Base-by-base conservation (phyloP, 2,329 filamentous ascomycete genomes). In the Aspergillus clavatus region DNA sequence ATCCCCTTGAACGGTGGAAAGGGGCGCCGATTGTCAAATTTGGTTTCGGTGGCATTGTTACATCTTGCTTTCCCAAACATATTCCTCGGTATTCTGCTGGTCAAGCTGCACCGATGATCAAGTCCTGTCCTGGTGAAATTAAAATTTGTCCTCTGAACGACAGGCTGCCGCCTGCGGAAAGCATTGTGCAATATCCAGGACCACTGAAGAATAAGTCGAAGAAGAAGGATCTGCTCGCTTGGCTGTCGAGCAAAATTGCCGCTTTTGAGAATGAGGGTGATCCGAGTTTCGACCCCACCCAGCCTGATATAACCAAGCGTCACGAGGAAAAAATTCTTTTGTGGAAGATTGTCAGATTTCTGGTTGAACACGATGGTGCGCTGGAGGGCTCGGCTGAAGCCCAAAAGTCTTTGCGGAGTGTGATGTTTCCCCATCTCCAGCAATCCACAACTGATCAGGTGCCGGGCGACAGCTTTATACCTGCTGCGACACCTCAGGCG, bases 211-310 rank as follows among this genome's bases (percentile, higher is more conserved):
- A 83, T 31, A 97, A 96, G 63, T 82, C 84, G 1, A 97, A 95
- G 75, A 98, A 98, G 76, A 98, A 97, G 72, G 91, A 98, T 43
- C 80, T 89, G 0, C 57, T 90, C 35, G 69, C 81, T 2, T 98
- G 94, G 93, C 74, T 98, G 36, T 79, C 77, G 4, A 73, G 78
- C 47, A 88, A 84, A 42, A 91, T 97, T 45, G 83, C 87, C 28
- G 72, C 72, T 1, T 70, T 96, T 27, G 87, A 94, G 61, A 79
- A 75, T 35, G 54, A 63, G 40, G 62, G 69, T 26, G 53, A 68
- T 3, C 67, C 75, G 7, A 57, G 75, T 69, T 43, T 63, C 71
- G 41, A 80, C 71, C 38, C 78, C 70, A 55, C 70, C 69, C 24
- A 71, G 69, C 12, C 72, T 67, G 61, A 73, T 71, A 24, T 75